Base-by-base conservation (phyloP, 2,329 filamentous ascomycete genomes). In the Hypoxylon sp. region DNA sequence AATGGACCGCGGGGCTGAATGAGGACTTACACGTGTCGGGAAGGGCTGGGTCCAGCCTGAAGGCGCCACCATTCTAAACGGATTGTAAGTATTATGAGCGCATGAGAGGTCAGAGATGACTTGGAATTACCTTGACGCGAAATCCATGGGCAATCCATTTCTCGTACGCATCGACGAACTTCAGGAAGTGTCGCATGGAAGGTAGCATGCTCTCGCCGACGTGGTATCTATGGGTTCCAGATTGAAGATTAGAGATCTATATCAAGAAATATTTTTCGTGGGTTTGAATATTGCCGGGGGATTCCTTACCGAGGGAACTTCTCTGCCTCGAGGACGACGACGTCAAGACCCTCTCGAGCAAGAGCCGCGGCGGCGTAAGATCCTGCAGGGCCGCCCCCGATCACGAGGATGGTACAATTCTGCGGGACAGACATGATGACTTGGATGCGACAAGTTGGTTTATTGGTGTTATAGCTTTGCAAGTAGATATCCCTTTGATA, bases 321-420 rank as follows among this genome's bases (percentile, higher is more conserved):
- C 7, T 83, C 81, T 1, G 78, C 78, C 60, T 84, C 82, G 3
- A 84, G 70, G 0, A 84, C 40, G 2, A 84, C 80, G 9, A 73
- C 71, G 49, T 83, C 79, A 11, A 84, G 69, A 2, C 80, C 81
- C 65, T 84, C 82, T 0, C 81, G 78, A 0, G 81, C 81, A 4
- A 84, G 71, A 0, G 70, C 78, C 0, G 77, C 66, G 4, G 82
- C 80, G 1, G 80, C 64, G 56, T 82, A 84, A 0, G 82, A 83
- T 2, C 82, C 81, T 0, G 70, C 80, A 4, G 82, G 82, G 3
- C 82, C 82, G 20, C 80, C 81, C 4, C 81, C 81, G 1, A 82
- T 67, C 5, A 84, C 79, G 8, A 68, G 58, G n/a, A 65, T 32
- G 18, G 56, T 63, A n/a, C 60, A 65, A 11, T 49, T 42, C 38